Base-by-base conservation (phyloP, 2,329 filamentous ascomycete genomes). In the Eurotiales sp. region DNA sequence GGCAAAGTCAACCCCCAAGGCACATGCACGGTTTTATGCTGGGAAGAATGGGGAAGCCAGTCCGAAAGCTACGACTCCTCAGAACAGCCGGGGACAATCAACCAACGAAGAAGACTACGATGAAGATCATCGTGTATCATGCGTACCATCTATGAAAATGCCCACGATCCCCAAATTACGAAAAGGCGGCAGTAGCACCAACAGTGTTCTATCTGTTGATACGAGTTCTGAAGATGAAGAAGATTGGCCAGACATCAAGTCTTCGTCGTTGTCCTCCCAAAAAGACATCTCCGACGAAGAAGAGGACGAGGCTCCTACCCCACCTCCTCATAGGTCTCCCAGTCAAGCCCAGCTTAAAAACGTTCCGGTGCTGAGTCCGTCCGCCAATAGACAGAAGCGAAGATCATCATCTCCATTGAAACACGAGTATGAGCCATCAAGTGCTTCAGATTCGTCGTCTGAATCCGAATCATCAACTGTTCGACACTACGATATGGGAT, bases 401-500 rank as follows among this genome's bases (percentile, higher is more conserved):
- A 83, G 90, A 15, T 87, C 84, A 1, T 97, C 93, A 0, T 99
- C 93, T 1, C 93, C 93, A 0, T 76, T 99, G 45, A 99, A 99
- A 73, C 92, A 97, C 65, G 92, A 99, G 71, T 99, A 96, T 62
- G 86, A 91, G 56, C 92, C 92, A 12, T 97, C 93, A 14, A 84
- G 82, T 6, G 82, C 81, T 41, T 85, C 83, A 0, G 80, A 82
- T 37, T 82, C 82, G 6, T 78, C 78, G 8, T 78, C 75, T 1
- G 77, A 82, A 50, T 84, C 79, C 41, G 72, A 79, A 32, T 73
- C 72, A 29, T 83, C 79, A 5, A 78, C 77, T 21, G 78, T 81
- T n/a, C 76, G 78, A 27, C 77, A 74, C 23, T 75, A 78, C 30
- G 73, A 74, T 42, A 66, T 61, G 58, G 64, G 65, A 36, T 72